These are phyloP conservation scores for Backusella parvicylindrica DNA, from an alignment of 192 early-diverging fungal genomes.

Conservation along the genomic window DNA sequence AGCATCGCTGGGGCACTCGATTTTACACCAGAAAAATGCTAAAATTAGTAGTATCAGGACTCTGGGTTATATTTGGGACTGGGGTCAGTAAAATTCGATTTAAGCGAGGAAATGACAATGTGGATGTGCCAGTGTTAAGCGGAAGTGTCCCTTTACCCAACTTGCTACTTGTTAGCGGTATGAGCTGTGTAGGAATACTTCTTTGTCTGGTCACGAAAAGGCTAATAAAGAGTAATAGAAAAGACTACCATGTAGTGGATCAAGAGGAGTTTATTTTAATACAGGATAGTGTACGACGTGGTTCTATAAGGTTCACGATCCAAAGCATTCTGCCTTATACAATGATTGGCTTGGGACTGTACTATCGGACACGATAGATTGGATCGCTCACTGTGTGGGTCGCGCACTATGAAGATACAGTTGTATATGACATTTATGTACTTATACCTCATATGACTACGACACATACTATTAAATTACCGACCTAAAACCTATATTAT, in stretches of 20 bases:
- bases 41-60: not conserved
- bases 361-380: not conserved
- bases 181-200: not conserved
- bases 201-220: not conserved
- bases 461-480: too few species aligned
- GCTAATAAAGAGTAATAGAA: not conserved
- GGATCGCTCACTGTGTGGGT: not conserved
- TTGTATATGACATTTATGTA: too few species aligned
- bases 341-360: not conserved
- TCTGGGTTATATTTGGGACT: constrained; percentile 8
- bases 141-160: not conserved
- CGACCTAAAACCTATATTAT: too few species aligned
- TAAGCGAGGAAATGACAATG: not conserved
- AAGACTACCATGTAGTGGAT: not conserved
- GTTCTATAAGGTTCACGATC: not conserved
- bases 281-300: constrained; percentile 1
- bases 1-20: not conserved
- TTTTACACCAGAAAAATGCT: not conserved
- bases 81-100: not conserved
- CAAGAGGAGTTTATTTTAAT: constrained; percentile 13
- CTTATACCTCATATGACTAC: too few species aligned
- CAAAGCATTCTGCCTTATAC: constrained; percentile 11
- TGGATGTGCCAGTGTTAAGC: not conserved
- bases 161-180: not conserved
- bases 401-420: not conserved